A percentile compares a stretch with the other conserved stretches of the same genome.
Evolutionary conservation across 495 filamentous ascomycete genomes (phyloP).

Genomic region (Podospora didyma): DNA sequence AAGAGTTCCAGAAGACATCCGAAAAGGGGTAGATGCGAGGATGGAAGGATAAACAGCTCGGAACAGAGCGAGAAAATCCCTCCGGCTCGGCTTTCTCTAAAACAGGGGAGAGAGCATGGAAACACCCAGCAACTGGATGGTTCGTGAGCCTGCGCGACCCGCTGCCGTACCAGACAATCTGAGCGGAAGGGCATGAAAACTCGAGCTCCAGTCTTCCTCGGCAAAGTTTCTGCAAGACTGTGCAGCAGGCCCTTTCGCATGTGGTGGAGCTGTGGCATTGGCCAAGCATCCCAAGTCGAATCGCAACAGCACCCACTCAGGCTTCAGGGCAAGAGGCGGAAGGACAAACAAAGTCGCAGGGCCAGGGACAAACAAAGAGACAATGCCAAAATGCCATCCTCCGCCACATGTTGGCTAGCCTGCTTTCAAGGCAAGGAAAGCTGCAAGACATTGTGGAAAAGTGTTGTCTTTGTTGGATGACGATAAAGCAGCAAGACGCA

Average conservation of each 20-base stretch:
- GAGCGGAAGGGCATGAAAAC: slow-evolving; percentile 14
- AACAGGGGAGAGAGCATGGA: slow-evolving; percentile 1
- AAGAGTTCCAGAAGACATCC: slow-evolving; percentile 29
- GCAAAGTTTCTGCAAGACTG: slow-evolving; percentile 10
- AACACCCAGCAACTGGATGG: slow-evolving; percentile 6
- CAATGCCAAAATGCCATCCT: neutral
- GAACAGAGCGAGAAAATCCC: slow-evolving; percentile 14
- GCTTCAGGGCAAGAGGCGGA: neutral
- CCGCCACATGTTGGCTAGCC: slow-evolving; percentile 14
- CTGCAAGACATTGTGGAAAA: slow-evolving; percentile 4
- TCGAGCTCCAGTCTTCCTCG: slow-evolving; percentile 10
- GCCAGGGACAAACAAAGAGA: too few species aligned
- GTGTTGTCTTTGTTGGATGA: too few species aligned
- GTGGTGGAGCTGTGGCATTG: neutral
- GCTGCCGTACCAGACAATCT: slow-evolving; percentile 15
- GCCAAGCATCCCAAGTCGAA: neutral
- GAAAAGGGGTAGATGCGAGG: slow-evolving; percentile 8
- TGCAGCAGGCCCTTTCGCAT: slow-evolving; percentile 9
- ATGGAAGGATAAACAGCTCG: slow-evolving; percentile 15
- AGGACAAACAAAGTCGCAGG: neutral
- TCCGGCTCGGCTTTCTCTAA: slow-evolving; percentile 17
- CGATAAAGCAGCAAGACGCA: neutral
- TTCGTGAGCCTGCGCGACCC: slow-evolving; percentile 16
- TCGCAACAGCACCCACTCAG: neutral
- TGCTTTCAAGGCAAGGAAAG: slow-evolving; percentile 4